Conservation (phyloP, 176 grass and related monocot genomes). For the Stipa capillata region DNA sequence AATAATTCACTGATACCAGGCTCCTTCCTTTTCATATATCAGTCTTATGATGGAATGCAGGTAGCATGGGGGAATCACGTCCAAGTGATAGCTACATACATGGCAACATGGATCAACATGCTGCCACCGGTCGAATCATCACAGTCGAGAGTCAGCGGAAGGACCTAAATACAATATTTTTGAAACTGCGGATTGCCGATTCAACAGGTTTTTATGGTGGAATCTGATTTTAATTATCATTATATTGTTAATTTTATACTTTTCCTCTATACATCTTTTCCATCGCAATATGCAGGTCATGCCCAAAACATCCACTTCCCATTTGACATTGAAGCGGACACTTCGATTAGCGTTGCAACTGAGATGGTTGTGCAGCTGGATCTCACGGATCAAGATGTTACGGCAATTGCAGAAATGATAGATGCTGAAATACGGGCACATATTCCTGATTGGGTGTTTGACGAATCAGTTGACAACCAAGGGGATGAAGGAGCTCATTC, state of each 20-base stretch:
- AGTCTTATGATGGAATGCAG: slow-evolving; percentile 36
- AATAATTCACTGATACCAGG: not conserved
- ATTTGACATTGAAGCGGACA: slow-evolving; percentile 70
- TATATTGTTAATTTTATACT: not conserved
- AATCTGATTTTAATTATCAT: not conserved
- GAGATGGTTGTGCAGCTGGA: slow-evolving; percentile 76
- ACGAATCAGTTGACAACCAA: slow-evolving; percentile 41
- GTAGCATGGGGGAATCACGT: slow-evolving; percentile 20
- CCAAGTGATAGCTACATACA: slow-evolving; percentile 22
- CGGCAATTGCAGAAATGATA: slow-evolving; percentile 63
- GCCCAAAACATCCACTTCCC: slow-evolving; percentile 76
- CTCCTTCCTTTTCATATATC: slow-evolving; percentile 15
- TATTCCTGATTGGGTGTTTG: slow-evolving; percentile 50
- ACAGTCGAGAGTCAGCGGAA: slow-evolving; percentile 60
- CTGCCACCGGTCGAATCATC: slow-evolving; percentile 26
- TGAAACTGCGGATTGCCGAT: slow-evolving; percentile 69
- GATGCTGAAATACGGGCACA: slow-evolving; percentile 59
- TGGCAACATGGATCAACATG: slow-evolving; percentile 9
- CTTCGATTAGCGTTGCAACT: slow-evolving; percentile 69
- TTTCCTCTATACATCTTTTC: not conserved
- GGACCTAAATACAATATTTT: slow-evolving; percentile 73
- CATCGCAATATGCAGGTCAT: slow-evolving; percentile 42
- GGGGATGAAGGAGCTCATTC: slow-evolving; percentile 37
- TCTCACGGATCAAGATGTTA: slow-evolving; percentile 76
- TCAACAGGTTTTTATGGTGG: slow-evolving; percentile 47